Conservation (phyloP, 192 early-diverging fungal species). For the Podochytrium sp. region DNA sequence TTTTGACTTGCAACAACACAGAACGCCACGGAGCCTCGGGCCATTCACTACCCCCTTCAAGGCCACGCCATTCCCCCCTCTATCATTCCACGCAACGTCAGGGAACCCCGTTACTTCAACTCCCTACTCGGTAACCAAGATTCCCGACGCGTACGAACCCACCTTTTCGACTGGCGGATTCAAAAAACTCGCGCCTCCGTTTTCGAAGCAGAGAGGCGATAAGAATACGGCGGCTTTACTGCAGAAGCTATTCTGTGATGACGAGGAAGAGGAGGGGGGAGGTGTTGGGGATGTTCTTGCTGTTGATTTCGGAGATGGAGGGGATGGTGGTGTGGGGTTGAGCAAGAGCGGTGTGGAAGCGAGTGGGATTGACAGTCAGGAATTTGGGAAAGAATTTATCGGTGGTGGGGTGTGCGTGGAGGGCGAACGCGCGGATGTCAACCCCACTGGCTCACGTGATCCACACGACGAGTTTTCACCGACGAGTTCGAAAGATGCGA, state of each 20-base stretch:
- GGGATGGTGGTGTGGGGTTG: not conserved
- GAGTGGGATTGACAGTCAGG: too few species aligned
- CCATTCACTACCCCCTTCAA: not conserved
- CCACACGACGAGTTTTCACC: not conserved
- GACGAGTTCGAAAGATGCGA: not conserved
- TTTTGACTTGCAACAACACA: too few species aligned
- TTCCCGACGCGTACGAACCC: too few species aligned
- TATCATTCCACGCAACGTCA: not conserved
- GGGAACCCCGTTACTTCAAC: too few species aligned
- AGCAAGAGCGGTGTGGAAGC: not conserved
- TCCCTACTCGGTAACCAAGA: too few species aligned
- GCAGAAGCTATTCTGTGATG: not conserved
- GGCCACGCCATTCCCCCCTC: not conserved
- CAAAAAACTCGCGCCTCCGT: not conserved
- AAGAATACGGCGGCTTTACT: not conserved
- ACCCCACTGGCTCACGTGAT: not conserved
- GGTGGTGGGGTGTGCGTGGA: too few species aligned
- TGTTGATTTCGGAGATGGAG: not conserved
- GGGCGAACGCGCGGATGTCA: not conserved
- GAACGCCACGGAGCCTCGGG: not conserved
- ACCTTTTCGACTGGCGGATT: not conserved
- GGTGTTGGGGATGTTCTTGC: not conserved
- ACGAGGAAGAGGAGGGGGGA: not conserved
- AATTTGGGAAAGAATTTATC: too few species aligned
- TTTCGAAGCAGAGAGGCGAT: not conserved